Conservation (phyloP, 257 asterid genomes). For the Gynochthodes officinalis region DNA sequence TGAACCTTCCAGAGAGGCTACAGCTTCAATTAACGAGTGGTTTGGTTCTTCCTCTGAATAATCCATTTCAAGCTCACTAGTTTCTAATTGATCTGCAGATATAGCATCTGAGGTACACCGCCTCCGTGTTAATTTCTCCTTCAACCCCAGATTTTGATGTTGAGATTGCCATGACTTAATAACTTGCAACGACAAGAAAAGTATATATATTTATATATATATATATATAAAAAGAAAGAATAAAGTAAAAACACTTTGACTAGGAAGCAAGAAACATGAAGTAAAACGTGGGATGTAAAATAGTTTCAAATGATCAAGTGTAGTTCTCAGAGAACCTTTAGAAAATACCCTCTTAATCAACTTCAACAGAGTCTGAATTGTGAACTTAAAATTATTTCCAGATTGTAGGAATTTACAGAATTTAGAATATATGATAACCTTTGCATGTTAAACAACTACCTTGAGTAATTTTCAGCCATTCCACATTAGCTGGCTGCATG, state of each 20-base stretch:
- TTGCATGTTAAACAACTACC: conserved; percentile 38
- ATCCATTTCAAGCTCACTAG: conserved; percentile 47
- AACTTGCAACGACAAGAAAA: conserved; percentile 32
- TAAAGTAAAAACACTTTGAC: background rate
- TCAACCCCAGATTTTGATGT: conserved; percentile 35
- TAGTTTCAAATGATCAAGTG: background rate
- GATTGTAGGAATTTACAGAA: background rate
- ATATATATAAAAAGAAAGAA: background rate
- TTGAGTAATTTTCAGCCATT: conserved; percentile 32
- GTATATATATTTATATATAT: too few species aligned
- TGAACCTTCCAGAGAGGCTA: conserved; percentile 31
- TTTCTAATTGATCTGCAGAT: conserved; percentile 48
- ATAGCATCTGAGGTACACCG: conserved; percentile 35
- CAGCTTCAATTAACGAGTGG: conserved; percentile 41
- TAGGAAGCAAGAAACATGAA: background rate
- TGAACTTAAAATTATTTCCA: background rate
- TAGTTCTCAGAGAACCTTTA: background rate
- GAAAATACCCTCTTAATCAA: background rate
- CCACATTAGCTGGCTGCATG: conserved; percentile 28
- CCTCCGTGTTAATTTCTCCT: conserved; percentile 32
- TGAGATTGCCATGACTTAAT: conserved; percentile 39
- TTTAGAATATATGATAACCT: conserved; percentile 14
- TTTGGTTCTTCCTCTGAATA: conserved; percentile 41
- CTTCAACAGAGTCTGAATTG: background rate
- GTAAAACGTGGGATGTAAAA: background rate